These are phyloP conservation scores for Candida corydali DNA, from an alignment of 805 yeast species.

Conservation along the genomic window DNA sequence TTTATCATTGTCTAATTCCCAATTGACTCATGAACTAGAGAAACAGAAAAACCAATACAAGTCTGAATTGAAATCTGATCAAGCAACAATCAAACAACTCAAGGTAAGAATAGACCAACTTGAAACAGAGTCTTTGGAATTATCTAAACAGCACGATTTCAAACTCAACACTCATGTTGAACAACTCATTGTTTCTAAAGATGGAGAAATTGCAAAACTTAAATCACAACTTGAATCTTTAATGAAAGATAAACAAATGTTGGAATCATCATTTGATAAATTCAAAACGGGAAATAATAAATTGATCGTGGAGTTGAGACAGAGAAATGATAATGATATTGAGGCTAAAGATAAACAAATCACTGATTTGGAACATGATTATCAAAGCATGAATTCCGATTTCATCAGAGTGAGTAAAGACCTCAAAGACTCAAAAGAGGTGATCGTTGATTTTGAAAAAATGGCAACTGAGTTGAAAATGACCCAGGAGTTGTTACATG, in stretches of 20 bases:
- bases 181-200: conserved; percentile 18
- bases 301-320: conserved; percentile 5
- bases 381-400: conserved; percentile 4
- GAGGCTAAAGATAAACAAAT: conserved; percentile 3
- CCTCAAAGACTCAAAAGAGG: conserved; percentile 5
- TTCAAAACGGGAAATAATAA: conserved; percentile 1
- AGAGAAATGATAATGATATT: background rate
- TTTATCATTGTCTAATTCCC: background rate
- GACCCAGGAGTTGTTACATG: conserved; percentile 5
- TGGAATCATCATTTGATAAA: background rate
- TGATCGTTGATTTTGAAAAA: conserved; percentile 6
- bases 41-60: background rate
- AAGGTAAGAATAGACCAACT: background rate
- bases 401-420: conserved; percentile 4
- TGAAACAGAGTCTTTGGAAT: background rate
- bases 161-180: conserved; percentile 24
- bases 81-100: background rate
- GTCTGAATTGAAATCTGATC: background rate
- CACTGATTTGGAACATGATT: conserved; percentile 2
- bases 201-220: conserved; percentile 13
- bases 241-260: background rate
- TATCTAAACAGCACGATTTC: conserved; percentile 17
- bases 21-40: background rate
- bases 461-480: conserved; percentile 3
- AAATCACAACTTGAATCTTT: background rate